phyloP scores from a whole-genome alignment of 352 stramenopile species.

The Phytophthora sp. region DNA sequence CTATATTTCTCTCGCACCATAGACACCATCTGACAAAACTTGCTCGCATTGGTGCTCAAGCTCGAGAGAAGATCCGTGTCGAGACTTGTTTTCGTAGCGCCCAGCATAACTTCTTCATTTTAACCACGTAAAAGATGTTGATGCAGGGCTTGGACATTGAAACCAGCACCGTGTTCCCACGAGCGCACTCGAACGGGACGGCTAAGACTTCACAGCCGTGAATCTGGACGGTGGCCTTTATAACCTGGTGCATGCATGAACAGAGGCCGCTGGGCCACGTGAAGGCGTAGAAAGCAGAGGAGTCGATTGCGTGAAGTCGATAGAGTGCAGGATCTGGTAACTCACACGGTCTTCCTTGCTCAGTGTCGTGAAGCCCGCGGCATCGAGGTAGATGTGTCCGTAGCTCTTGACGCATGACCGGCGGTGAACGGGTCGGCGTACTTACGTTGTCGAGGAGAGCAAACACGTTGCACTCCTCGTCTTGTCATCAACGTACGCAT shows the following conservation, averaged over 20 bases:
- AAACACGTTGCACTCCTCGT: constrained; percentile 37
- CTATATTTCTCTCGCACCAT: constrained; percentile 29
- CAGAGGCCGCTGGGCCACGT: constrained; percentile 28
- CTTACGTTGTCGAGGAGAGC: constrained; percentile 36
- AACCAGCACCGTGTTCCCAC: constrained; percentile 31
- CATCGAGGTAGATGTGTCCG: constrained; percentile 50
- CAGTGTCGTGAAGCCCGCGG: constrained; percentile 32
- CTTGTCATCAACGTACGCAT: constrained; percentile 38
- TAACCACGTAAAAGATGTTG: constrained; percentile 38
- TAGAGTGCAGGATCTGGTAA: constrained; percentile 44
- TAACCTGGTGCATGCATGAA: constrained; percentile 32
- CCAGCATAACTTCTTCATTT: constrained; percentile 47
- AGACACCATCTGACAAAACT: constrained; percentile 37
- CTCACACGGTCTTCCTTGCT: constrained; percentile 34
- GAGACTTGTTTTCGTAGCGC: constrained; percentile 20
- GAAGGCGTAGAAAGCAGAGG: constrained; percentile 30
- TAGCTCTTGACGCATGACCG: constrained; percentile 42
- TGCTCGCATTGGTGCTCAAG: constrained; percentile 28
- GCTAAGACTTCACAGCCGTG: constrained; percentile 28
- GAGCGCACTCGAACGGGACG: constrained; percentile 35
- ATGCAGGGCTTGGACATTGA: constrained; percentile 41
- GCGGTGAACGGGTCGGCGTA: constrained; percentile 30
- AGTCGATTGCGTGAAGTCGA: constrained; percentile 32
- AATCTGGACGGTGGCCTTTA: constrained; percentile 30
- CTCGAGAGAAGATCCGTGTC: neutral